Evolutionary conservation across 805 yeast genomes (phyloP).

Genomic region (Suhomyces faveliae): DNA sequence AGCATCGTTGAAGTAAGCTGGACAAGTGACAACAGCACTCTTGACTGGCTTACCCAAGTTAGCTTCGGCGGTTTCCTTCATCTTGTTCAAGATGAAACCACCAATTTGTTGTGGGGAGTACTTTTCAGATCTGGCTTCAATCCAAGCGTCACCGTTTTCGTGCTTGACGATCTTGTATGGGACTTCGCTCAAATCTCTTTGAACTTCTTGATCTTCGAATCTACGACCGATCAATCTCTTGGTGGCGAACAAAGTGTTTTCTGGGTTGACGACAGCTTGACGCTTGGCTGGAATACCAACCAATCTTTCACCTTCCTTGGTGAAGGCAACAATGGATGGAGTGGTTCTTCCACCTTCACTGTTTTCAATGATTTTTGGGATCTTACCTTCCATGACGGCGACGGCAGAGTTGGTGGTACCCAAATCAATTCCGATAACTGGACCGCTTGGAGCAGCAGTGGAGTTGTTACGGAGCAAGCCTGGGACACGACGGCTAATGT

Average conservation of each 20-base stretch:
- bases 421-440: constrained; percentile 81
- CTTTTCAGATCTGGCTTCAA: constrained; percentile 80
- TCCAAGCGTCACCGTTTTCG: constrained; percentile 94
- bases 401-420: constrained; percentile 92
- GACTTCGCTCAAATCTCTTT: constrained; percentile 80
- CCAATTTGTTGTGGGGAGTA: constrained; percentile 97
- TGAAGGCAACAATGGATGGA: constrained; percentile 93
- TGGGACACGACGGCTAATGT: constrained; percentile 36
- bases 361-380: constrained; percentile 78
- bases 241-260: constrained; percentile 91
- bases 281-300: constrained; percentile 96
- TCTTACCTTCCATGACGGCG: constrained; percentile 76
- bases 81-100: constrained; percentile 88
- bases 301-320: constrained; percentile 84
- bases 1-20: constrained; percentile 88
- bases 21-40: constrained; percentile 90
- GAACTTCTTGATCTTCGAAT: constrained; percentile 85
- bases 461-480: constrained; percentile 30
- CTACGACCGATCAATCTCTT: constrained; percentile 94
- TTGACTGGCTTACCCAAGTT: constrained; percentile 82
- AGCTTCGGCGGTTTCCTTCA: constrained; percentile 97
- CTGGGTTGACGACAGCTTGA: constrained; percentile 93
- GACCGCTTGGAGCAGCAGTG: constrained; percentile 38
- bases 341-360: constrained; percentile 66
- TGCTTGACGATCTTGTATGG: constrained; percentile 91